phyloP scores from a whole-genome alignment of 768 basidiomycete genomes.

The Mycena crocata region DNA sequence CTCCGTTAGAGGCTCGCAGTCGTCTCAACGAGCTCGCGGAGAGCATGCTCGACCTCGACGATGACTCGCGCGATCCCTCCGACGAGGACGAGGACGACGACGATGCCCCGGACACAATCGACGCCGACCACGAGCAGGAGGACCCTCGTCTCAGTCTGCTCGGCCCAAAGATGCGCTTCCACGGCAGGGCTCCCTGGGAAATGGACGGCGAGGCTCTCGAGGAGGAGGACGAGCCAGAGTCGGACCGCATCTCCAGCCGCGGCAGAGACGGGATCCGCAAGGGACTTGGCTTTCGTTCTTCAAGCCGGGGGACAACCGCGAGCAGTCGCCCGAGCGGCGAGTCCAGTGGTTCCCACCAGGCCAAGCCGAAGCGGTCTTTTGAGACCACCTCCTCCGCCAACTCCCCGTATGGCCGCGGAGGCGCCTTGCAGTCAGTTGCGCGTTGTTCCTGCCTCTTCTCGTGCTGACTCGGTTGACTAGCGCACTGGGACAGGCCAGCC shows the following conservation, averaged over 20 bases:
- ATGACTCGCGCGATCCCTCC: conserved; percentile 56
- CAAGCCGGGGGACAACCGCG: conserved; percentile 55
- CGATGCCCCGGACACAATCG: conserved; percentile 47
- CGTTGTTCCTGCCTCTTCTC: conserved; percentile 18
- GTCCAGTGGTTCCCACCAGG: conserved; percentile 61
- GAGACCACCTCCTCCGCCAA: conserved; percentile 66
- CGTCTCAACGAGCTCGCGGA: conserved; percentile 58
- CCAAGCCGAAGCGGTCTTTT: conserved; percentile 66
- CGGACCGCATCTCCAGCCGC: conserved; percentile 56
- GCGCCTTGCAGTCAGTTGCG: conserved; percentile 69
- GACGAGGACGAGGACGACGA: conserved; percentile 55
- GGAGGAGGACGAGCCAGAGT: conserved; percentile 61
- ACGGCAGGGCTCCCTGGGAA: conserved; percentile 88
- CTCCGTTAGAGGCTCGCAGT: conserved; percentile 44
- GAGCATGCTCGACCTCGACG: conserved; percentile 69
- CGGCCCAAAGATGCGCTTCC: conserved; percentile 87
- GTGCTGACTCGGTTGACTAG: conserved; percentile 45
- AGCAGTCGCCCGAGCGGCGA: conserved; percentile 72
- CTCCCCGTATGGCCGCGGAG: conserved; percentile 56
- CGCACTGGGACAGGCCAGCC: conserved; percentile 69
- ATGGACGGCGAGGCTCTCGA: conserved; percentile 60
- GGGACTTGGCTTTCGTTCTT: conserved; percentile 57
- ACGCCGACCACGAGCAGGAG: conserved; percentile 55
- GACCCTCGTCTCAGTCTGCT: conserved; percentile 73
- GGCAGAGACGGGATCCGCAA: conserved; percentile 53